These are phyloP conservation scores for Maudiozyma turicensis DNA, from an alignment of 805 yeast species.

Conservation along the genomic window DNA sequence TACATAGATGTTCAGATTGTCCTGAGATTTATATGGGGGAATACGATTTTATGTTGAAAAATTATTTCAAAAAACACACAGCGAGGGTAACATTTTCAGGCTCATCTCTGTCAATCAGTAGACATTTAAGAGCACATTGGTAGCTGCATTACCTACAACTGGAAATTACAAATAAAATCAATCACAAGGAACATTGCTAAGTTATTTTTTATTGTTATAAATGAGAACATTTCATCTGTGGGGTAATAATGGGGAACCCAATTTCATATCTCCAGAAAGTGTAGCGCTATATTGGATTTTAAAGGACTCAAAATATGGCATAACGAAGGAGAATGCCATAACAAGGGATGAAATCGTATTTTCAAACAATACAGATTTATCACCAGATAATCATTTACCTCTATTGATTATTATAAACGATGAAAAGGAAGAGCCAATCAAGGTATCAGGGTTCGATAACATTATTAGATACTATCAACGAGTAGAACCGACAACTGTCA, in stretches of 20 bases:
- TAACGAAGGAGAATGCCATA: constrained; percentile 1
- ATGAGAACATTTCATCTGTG: constrained; percentile 16
- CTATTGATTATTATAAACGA: constrained; percentile 24
- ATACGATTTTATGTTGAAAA: no score
- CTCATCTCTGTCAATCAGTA: no score
- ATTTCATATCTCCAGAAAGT: constrained; percentile 22
- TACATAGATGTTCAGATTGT: no score
- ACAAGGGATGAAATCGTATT: constrained; percentile 33
- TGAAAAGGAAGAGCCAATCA: constrained; percentile 5
- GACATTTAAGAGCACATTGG: no score
- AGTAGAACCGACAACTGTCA: background rate
- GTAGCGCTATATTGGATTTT: constrained; percentile 23
- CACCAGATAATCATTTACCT: constrained; percentile 44
- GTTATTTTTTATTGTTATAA: background rate
- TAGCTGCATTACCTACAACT: no score
- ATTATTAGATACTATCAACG: constrained; percentile 30
- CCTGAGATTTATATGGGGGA: no score
- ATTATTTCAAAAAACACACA: no score
- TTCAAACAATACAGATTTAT: constrained; percentile 48
- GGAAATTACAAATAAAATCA: no score
- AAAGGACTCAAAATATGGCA: constrained; percentile 3
- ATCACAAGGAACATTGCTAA: no score
- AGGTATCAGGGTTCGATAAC: constrained; percentile 34
- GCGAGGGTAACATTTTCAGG: no score
- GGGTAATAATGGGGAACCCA: constrained; percentile 22